Percentiles rank a stretch among this genome's conserved stretches.
phyloP scores from a whole-genome alignment of 768 basidiomycete species.

The Pholiota microspora region DNA sequence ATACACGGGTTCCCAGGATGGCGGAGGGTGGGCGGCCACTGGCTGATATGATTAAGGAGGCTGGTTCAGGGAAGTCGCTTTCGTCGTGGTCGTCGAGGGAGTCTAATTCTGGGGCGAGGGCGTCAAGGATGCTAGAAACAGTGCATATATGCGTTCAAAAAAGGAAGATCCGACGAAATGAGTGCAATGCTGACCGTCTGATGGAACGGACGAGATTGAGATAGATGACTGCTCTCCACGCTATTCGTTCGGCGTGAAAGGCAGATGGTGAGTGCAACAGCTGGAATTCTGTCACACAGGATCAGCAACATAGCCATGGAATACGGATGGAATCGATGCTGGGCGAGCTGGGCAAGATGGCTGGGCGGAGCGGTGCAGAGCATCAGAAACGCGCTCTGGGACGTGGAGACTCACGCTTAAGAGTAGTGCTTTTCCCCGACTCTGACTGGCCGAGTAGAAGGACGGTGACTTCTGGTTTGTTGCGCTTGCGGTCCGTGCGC shows the following conservation, averaged over 20 bases:
- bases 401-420: conserved; percentile 68
- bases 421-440: conserved; percentile 85
- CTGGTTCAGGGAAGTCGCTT: conserved; percentile 46
- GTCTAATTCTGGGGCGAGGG: conserved; percentile 65
- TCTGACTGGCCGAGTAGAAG: conserved; percentile 86
- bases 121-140: conserved; percentile 64
- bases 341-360: not conserved
- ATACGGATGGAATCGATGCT: not conserved
- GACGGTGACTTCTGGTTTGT: conserved; percentile 67
- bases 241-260: conserved; percentile 77
- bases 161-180: conserved; percentile 7
- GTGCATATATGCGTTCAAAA: conserved; percentile 10
- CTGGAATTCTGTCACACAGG: conserved; percentile 65
- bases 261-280: conserved; percentile 74
- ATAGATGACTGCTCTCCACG: conserved; percentile 88
- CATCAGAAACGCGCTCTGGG: conserved; percentile 3
- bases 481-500: conserved; percentile 55
- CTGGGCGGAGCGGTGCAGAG: not conserved
- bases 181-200: conserved; percentile 49
- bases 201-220: conserved; percentile 84
- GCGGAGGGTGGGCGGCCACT: conserved; percentile 51
- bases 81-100: conserved; percentile 59
- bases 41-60: conserved; percentile 48
- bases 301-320: conserved; percentile 1
- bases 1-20: conserved; percentile 46